These are phyloP conservation scores for Ustilago shanxiensis DNA, from an alignment of 1,284 basidiomycete species.

Conservation along the genomic window DNA sequence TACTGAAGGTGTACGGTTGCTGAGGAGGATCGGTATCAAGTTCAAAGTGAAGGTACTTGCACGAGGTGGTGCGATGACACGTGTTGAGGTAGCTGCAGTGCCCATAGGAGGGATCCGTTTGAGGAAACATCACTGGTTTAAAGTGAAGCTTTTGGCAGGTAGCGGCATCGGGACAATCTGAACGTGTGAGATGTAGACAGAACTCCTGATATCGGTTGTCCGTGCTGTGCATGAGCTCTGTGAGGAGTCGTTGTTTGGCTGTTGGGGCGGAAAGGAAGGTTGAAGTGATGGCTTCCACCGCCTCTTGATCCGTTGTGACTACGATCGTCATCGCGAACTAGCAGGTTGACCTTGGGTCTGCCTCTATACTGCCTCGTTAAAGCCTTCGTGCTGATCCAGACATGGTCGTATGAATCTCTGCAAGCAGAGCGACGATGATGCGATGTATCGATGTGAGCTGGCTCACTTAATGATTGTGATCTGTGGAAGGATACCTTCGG, in stretches of 20 bases:
- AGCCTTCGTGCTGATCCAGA: not conserved
- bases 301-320: conserved; percentile 12
- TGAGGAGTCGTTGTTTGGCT: conserved; percentile 61
- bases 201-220: conserved; percentile 60
- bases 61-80: conserved; percentile 60
- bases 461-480: conserved; percentile 1
- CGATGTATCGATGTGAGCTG: not conserved
- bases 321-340: not conserved
- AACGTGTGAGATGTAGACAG: conserved; percentile 59
- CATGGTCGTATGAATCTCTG: not conserved
- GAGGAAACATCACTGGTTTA: conserved; percentile 56
- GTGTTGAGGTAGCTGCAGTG: conserved; percentile 68
- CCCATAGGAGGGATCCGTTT: conserved; percentile 63
- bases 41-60: conserved; percentile 66
- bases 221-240: conserved; percentile 52
- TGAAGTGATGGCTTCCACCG: conserved; percentile 44
- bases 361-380: not conserved
- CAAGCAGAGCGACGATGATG: not conserved
- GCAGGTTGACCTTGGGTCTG: not conserved
- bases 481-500: not conserved
- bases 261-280: conserved; percentile 58
- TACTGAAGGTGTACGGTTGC: conserved; percentile 46
- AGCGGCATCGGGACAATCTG: conserved; percentile 46
- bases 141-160: conserved; percentile 57
- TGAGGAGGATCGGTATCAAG: conserved; percentile 48